Base-by-base conservation (phyloP, 352 stramenopile genomes). In the Phytophthora cryptogea region DNA sequence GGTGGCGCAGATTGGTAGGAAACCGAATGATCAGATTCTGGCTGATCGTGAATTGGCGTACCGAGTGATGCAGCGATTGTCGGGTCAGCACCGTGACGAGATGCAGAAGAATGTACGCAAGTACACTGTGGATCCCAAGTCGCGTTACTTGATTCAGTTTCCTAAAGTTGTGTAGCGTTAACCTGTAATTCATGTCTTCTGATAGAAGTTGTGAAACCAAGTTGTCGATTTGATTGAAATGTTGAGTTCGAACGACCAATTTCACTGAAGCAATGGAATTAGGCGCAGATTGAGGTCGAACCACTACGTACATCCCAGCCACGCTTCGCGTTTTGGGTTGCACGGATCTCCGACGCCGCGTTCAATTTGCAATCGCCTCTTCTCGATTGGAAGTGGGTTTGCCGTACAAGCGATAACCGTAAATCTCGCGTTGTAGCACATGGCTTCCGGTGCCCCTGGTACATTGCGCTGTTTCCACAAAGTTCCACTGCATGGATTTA, bases 51-150 rank as follows among this genome's bases (percentile, higher is more conserved):
- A 89, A 50, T 63, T 88, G 35, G 74, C 74, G 7, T 88, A 88
- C 55, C 66, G 78, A 51, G 77, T 86, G 41, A 70, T 86, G 62
- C 72, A 83, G 67, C 74, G 80, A 52, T 67, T 88, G 47, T 87
- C 79, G 43, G 79, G 76, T 26, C 80, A 83, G 57, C 68, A 71
- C 37, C 79, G 73, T 39, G 78, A 84, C 49, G 75, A 87, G 28
- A 72, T 90, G 39, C 78, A 89, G 54, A 83, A 83, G 62, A 90
- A 89, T 40, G 77, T 89, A 36, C 72, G 79, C 56, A 88, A 88
- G 68, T 90, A 88, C 70, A 87, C 66, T 7, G 72, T 81, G 31
- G 81, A 90, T 37, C 81, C 81, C 4, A 70, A 60, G 32, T 81
- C 81, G 10, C 76, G 81, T 10, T 90, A 90, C 59, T 71, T 61